Evolutionary conservation across 2,329 filamentous ascomycete genomes (phyloP), one percentile per base, ranked within the genome.

Genomic region (Xylariales sp.): DNA sequence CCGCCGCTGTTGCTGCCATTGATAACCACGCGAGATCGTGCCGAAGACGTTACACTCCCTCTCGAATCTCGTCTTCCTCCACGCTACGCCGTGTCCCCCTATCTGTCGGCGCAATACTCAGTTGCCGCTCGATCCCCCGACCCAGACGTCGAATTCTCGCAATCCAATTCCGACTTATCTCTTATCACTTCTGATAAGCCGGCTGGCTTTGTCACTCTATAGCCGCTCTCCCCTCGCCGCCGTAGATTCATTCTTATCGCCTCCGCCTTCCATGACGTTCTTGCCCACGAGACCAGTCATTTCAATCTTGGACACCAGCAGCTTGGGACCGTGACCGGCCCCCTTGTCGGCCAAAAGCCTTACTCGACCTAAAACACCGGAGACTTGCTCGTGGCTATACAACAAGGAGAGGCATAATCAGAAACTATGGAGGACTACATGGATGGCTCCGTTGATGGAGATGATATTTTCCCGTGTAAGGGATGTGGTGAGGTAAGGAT

Each of bases 401-500:
- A 34, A 52, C 18, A 50, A 65, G 57, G 54, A 63, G 16, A 36
- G 32, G 68, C 68, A 57, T 18, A 73, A 49, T 69, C 69, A 53
- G 62, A 73, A 78, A 81, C 81, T 72, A 85, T 89, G 77, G 87
- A 88, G 72, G 87, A 89, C 65, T 90, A 89, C 74, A 80, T 89
- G 71, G 89, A 91, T 69, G 85, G 81, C 75, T 86, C 89, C 61
- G 85, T 92, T 84, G 93, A 97, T 68, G 86, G 87, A 71, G 93
- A 97, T 75, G 94, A 97, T 79, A 86, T 91, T 72, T 97, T 93
- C 77, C 93, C 93, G 69, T 97, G 94, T 85, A 97, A 97, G 84
- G 93, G 93, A 67, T 97, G 94, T 81, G 93, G 93, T 83, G 93
- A 97, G 86, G 93, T 97, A 85, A 76, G 85, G 78, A 61, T 41